Conservation (phyloP, 768 basidiomycete genomes). For the Russula vinacea region DNA sequence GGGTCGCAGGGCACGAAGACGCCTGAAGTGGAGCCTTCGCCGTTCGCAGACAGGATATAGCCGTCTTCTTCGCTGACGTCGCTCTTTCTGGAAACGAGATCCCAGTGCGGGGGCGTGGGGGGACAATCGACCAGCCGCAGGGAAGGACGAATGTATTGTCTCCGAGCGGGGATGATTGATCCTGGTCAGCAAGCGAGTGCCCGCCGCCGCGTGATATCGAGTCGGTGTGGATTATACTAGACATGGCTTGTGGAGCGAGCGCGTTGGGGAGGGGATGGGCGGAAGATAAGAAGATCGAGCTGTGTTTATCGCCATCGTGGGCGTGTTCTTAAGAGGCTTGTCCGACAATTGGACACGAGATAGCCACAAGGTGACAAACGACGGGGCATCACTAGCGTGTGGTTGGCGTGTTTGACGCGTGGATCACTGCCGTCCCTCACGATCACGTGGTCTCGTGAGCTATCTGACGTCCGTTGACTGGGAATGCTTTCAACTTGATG, state of each 20-base stretch:
- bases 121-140: conserved; percentile 9
- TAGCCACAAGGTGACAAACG: neutral
- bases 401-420: conserved; percentile 21
- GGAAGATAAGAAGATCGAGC: neutral
- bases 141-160: conserved; percentile 13
- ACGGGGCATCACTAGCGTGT: neutral
- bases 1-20: conserved; percentile 20
- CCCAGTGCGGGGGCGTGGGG: conserved; percentile 14
- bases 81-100: neutral
- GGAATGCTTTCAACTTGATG: neutral
- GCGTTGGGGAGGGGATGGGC: neutral
- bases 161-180: neutral
- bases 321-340: conserved; percentile 19
- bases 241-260: conserved; percentile 14
- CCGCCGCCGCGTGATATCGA: neutral
- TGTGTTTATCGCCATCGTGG: neutral
- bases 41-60: conserved; percentile 24
- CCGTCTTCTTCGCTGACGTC: conserved; percentile 30
- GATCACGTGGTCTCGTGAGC: neutral
- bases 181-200: neutral
- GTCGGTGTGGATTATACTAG: too few species aligned
- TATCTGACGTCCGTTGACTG: neutral
- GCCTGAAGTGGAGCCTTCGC: conserved; percentile 18
- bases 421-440: conserved; percentile 10
- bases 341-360: conserved; percentile 1